Base-by-base conservation (phyloP, 345 rosid species). In the Viola odorata region DNA sequence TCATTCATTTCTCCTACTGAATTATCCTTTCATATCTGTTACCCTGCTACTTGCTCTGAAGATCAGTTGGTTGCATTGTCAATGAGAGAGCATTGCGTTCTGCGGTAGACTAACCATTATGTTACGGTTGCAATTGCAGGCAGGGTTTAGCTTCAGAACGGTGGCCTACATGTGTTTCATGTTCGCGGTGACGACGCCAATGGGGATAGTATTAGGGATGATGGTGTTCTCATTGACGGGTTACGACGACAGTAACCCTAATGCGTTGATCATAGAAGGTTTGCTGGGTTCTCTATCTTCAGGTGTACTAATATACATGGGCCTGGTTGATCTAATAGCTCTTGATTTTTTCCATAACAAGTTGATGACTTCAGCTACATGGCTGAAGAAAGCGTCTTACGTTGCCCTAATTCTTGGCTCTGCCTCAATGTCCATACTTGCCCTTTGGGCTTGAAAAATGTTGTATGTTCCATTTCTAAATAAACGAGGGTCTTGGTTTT, bases 301-400 rank as follows among this genome's bases (percentile, higher is more conserved):
- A 4, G 98, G 98, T 7, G 75, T 92, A 52, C 85, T 92, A 12
- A 83, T 92, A 37, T 92, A 89, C 84, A 92, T 92, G 98, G 96
- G 91, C 6, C 82, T 92, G 0, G 98, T 92, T 44, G 98, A 92
- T 75, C 96, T 92, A 12, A 77, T 92, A 15, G 94, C 98, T 3
- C 66, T 67, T 14, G 98, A 92, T 57, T 92, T 92, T 70, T 89
- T 92, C 77, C 96, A 92, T 41, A 87, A 85, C 89, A 89, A 89
- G 85, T 57, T 89, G 77, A 83, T 89, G 80, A 71, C 66, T 49
- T 89, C 97, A 0, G 63, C 69, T 16, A 65, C 53, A 5, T 70
- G 78, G 81, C 61, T 92, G 71, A 92, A 87, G 85, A 89, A 92
- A 71, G 70, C 75, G 2, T 92, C 94, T 49, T 92, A 75, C 48